Conservation (phyloP, 768 basidiomycete species). For the Serendipita vermifera region DNA sequence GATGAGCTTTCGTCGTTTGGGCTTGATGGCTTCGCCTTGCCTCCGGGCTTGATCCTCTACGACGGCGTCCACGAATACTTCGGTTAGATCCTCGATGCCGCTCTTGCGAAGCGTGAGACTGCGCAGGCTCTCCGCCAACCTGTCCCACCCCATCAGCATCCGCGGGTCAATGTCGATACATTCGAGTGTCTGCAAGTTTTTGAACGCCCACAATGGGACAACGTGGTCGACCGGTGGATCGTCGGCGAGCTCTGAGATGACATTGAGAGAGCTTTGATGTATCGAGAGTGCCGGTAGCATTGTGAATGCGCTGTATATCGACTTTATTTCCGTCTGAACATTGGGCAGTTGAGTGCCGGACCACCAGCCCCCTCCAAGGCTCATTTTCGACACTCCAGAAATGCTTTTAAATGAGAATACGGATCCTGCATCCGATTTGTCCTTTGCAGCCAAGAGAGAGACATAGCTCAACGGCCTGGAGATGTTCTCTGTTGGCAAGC, state of each 20-base stretch:
- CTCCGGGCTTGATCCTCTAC: slow-evolving; percentile 59
- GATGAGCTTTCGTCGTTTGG: slow-evolving; percentile 32
- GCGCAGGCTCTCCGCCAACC: slow-evolving; percentile 51
- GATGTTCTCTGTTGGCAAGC: slow-evolving; percentile 48
- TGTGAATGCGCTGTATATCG: slow-evolving; percentile 80
- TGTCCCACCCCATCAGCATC: slow-evolving; percentile 71
- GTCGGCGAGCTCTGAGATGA: slow-evolving; percentile 53
- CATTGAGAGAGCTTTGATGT: slow-evolving; percentile 35
- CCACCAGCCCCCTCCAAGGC: slow-evolving; percentile 68
- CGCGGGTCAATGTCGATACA: slow-evolving; percentile 75
- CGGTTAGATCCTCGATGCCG: slow-evolving; percentile 68
- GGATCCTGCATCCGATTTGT: slow-evolving; percentile 63
- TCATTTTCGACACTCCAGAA: slow-evolving; percentile 61
- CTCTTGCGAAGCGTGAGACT: slow-evolving; percentile 67
- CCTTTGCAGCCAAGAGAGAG: slow-evolving; percentile 37
- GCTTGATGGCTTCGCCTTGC: slow-evolving; percentile 38
- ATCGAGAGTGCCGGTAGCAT: slow-evolving; percentile 70
- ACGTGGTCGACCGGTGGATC: slow-evolving; percentile 63
- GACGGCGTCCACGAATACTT: slow-evolving; percentile 64
- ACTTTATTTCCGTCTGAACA: slow-evolving; percentile 66
- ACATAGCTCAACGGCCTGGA: slow-evolving; percentile 60
- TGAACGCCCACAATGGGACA: slow-evolving; percentile 72
- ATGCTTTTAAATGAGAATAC: slow-evolving; percentile 62
- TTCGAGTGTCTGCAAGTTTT: slow-evolving; percentile 64
- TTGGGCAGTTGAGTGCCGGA: slow-evolving; percentile 40